Conservation (phyloP, 352 stramenopile species). For the Globisporangium orthogonon region DNA sequence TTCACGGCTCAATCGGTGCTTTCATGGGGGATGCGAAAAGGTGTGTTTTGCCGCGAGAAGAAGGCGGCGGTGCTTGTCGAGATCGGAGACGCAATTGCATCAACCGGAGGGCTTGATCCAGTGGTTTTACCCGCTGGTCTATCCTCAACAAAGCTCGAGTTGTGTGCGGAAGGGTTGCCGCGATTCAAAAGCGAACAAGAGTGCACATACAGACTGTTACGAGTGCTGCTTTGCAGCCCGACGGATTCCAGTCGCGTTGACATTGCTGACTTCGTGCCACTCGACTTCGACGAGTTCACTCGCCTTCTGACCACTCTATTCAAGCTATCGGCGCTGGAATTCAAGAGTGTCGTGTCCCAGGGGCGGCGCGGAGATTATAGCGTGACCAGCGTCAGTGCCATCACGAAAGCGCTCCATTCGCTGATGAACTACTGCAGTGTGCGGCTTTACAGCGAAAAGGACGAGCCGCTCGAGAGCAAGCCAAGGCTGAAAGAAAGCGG, state of each 20-base stretch:
- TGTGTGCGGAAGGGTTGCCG: constrained; percentile 7
- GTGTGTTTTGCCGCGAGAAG: constrained; percentile 22
- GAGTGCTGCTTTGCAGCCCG: constrained; percentile 22
- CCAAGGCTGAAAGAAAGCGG: constrained; percentile 7
- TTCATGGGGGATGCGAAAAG: constrained; percentile 32
- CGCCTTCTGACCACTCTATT: constrained; percentile 28
- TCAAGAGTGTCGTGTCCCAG: constrained; percentile 4
- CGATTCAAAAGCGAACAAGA: constrained; percentile 19
- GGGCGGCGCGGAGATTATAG: not conserved
- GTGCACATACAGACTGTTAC: constrained; percentile 26
- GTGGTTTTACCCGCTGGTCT: not conserved
- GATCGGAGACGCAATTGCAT: constrained; percentile 4
- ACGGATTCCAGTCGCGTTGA: constrained; percentile 29
- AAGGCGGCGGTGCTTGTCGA: constrained; percentile 6
- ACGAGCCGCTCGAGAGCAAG: constrained; percentile 13
- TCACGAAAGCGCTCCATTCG: constrained; percentile 35
- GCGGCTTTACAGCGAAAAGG: constrained; percentile 27
- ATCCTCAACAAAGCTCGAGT: constrained; percentile 2
- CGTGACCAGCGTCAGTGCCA: constrained; percentile 13
- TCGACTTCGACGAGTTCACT: constrained; percentile 18
- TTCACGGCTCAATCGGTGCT: constrained; percentile 27
- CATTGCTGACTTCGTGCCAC: constrained; percentile 32
- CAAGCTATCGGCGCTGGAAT: constrained; percentile 27
- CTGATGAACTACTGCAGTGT: constrained; percentile 43
- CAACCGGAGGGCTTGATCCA: not conserved